Percentiles rank a stretch among this genome's conserved stretches.
Evolutionary conservation across 1,284 basidiomycete genomes (phyloP).

Genomic region (Ustilago lituana): DNA sequence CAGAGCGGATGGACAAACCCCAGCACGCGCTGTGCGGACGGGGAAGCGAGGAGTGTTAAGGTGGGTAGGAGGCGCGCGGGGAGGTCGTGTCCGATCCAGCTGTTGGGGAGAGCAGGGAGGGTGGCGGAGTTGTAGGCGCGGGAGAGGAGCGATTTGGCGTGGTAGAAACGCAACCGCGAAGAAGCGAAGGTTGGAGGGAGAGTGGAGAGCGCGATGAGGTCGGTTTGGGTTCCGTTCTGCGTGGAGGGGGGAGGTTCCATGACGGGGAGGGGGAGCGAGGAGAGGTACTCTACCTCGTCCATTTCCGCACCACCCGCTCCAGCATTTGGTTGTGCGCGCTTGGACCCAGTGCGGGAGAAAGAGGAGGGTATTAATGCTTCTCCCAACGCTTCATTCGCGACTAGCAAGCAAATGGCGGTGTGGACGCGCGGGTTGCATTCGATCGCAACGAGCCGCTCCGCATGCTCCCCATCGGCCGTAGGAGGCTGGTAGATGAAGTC

Average conservation of each 20-base stretch:
- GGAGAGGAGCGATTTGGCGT: conserved; percentile 40
- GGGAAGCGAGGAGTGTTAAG: background rate
- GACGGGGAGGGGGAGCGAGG: conserved; percentile 29
- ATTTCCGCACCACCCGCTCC: conserved; percentile 4
- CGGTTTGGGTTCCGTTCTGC: background rate
- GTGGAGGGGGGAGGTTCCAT: conserved; percentile 22
- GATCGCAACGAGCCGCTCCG: conserved; percentile 68
- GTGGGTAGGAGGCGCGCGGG: conserved; percentile 65
- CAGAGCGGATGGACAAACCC: conserved; percentile 26
- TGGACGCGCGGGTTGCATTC: conserved; percentile 70
- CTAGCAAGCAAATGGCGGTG: conserved; percentile 68
- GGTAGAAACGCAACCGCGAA: conserved; percentile 23
- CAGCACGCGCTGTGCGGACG: conserved; percentile 2
- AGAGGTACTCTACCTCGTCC: conserved; percentile 37
- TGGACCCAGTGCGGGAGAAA: background rate
- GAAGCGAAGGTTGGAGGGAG: conserved; percentile 37
- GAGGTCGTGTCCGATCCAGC: conserved; percentile 68
- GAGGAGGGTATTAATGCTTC: conserved; percentile 29
- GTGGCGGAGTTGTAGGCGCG: conserved; percentile 28
- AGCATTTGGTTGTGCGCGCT: background rate
- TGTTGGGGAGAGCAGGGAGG: conserved; percentile 50
- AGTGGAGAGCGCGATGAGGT: conserved; percentile 8
- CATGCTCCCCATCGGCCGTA: conserved; percentile 48
- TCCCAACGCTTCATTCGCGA: conserved; percentile 34
- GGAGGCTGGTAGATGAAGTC: conserved; percentile 68